Base-by-base conservation (phyloP, 225 moss, liverwort and hornwort species). In the Pseudoscleropodium purum region DNA sequence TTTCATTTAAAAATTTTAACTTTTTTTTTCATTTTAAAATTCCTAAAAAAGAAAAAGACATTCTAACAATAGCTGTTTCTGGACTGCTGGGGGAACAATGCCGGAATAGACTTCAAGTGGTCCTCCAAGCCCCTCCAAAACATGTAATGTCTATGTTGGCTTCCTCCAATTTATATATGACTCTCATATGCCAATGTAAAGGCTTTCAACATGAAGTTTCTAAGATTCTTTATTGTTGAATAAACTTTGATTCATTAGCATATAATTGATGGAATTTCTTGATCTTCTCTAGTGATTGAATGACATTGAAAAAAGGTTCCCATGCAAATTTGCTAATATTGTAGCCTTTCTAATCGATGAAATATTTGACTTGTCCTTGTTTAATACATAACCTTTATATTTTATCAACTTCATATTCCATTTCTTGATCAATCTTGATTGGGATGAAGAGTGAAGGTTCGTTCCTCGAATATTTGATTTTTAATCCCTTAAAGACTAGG, bases 141-240 rank as follows among this genome's bases (percentile, higher is more conserved):
- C 9, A 45, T 47, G 47, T 47, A 47, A 47, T 47, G 7, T 20
- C 6, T 13, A 23, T 33, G 2, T 13, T n/a, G 24, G 13, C 13
- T 19, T 7, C 6, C 5, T 3, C 11, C 0, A 21, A 6, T 4
- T n/a, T n/a, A 24, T 4, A n/a, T 23, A 23, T 11, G 2, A 2
- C 20, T 68, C 6, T n/a, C 21, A 37, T 12, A 11, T n/a, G 10
- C 6, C 19, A 12, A 37, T 11, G 12, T 21, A 68, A 37, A 37
- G 7, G 3, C 68, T 47, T n/a, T 37, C 37, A 68, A 6, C 2
- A 10, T 37, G 5, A 68, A 37, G 11, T 37, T 21, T 12, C 0
- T 12, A 21, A 68, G 11, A 68, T 1, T 68, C 6, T 68, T 68
- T 68, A 37, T 21, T 20, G 3, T 68, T 37, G 20, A 68, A 68